Conservation (phyloP, 1,284 basidiomycete genomes). For the Cronartium quercuum region DNA sequence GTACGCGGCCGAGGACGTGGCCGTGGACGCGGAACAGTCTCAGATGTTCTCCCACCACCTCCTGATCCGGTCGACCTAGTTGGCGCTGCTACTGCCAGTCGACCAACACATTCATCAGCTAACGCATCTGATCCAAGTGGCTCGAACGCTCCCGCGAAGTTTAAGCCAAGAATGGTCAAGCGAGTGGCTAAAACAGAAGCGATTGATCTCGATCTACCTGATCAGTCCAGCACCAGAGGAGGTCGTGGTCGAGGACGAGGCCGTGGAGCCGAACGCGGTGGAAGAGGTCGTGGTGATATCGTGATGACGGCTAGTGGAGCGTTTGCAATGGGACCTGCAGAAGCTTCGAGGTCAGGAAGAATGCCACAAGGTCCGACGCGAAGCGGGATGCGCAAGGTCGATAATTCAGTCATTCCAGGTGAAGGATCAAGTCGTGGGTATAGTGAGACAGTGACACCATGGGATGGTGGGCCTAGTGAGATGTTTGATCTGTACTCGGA, state of each 20-base stretch:
- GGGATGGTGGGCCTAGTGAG: neutral
- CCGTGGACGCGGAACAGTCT: neutral
- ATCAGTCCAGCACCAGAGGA: neutral
- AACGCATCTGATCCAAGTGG: neutral
- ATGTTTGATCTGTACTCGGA: slow-evolving; percentile 16
- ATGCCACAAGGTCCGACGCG: slow-evolving; percentile 19
- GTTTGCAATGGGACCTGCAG: slow-evolving; percentile 30
- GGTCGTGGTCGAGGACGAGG: slow-evolving; percentile 16
- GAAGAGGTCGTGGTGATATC: slow-evolving; percentile 17
- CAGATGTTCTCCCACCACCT: neutral
- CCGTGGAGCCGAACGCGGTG: slow-evolving; percentile 5
- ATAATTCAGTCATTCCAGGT: slow-evolving; percentile 11
- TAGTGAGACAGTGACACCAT: slow-evolving; percentile 10
- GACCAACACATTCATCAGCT: neutral
- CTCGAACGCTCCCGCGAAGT: neutral
- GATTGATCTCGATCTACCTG: neutral
- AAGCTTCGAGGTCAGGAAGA: neutral
- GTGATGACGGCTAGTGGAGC: slow-evolving; percentile 31
- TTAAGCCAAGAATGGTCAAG: slow-evolving; percentile 29
- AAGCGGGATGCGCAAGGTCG: slow-evolving; percentile 29
- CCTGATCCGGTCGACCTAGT: neutral
- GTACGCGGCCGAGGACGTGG: neutral
- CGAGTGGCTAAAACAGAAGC: slow-evolving; percentile 8
- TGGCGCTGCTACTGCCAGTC: neutral
- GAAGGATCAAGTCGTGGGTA: neutral